Percentiles rank a stretch among this genome's conserved stretches.
These are phyloP conservation scores for Russula olivacea DNA, from an alignment of 768 basidiomycete genomes.

Conservation along the genomic window DNA sequence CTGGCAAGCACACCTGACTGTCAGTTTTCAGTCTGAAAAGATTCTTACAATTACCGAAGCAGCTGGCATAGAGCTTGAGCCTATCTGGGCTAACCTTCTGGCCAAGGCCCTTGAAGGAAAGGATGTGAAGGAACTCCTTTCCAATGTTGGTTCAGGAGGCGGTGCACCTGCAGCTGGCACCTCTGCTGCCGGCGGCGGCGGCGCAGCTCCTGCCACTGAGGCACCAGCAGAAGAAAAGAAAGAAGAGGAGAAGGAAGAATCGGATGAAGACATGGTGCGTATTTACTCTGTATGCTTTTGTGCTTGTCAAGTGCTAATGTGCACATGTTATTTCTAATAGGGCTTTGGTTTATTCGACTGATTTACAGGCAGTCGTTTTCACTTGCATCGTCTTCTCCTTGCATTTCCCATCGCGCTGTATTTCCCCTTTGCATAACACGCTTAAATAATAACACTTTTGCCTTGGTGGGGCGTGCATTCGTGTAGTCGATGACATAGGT, in stretches of 20 bases:
- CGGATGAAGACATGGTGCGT: slow-evolving; percentile 84
- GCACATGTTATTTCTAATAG: slow-evolving; percentile 35
- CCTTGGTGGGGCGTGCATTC: background rate
- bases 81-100: slow-evolving; percentile 96
- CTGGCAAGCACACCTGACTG: slow-evolving; percentile 4
- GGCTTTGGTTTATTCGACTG: slow-evolving; percentile 97
- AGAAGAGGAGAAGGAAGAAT: slow-evolving; percentile 85
- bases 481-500: background rate
- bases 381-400: slow-evolving; percentile 5
- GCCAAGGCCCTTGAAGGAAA: slow-evolving; percentile 98
- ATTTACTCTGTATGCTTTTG: background rate
- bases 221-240: slow-evolving; percentile 75
- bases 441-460: slow-evolving; percentile 8
- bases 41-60: slow-evolving; percentile 78
- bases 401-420: slow-evolving; percentile 10
- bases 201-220: slow-evolving; percentile 56
- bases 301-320: slow-evolving; percentile 1
- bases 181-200: slow-evolving; percentile 49
- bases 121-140: slow-evolving; percentile 92
- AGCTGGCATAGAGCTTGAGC: slow-evolving; percentile 81
- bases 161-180: slow-evolving; percentile 69
- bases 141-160: slow-evolving; percentile 91
- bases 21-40: slow-evolving; percentile 71
- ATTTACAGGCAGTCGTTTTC: slow-evolving; percentile 26
- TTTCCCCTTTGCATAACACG: background rate